Base-by-base conservation (phyloP, 2,329 filamentous ascomycete species). In the Penicillium sp. region DNA sequence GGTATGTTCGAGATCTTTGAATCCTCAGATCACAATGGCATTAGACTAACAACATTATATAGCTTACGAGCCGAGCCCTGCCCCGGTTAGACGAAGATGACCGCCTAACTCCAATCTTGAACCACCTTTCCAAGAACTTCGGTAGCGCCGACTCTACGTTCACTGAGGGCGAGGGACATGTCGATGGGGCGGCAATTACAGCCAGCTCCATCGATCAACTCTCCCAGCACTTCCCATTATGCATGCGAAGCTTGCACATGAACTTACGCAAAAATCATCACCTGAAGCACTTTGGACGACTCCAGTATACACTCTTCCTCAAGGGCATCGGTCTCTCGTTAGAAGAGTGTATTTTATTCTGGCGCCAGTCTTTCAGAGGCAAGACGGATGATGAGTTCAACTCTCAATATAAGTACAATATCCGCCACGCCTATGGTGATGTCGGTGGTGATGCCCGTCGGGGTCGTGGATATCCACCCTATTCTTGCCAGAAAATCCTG, bases 391-490 rank as follows among this genome's bases (percentile, higher is more conserved):
- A 98, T 68, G 88, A 88, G 35, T 99, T 98, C 83, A 96, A 96
- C 77, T 98, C 97, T 71, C 92, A 97, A 72, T 98, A 99, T 78
- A 85, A 90, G 45, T 99, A 99, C 82, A 98, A 99, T 73, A 86
- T 98, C 56, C 90, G 93, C n/a, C 93, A 99, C 81, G 76, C 82
- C 0, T 99, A 98, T 73, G 95, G 95, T 63, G 93, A 98, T 68
- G 95, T 98, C 0, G 95, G 95, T 53, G 93, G 93, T 56, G 93
- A 98, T 75, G 83, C 87, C 71, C 85, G 93, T 31, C 86, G 93
- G 53, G 90, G 92, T 43, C 85, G 90, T 53, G 93, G 93, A 21
- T 97, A 97, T 73, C 90, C 90, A 48, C 91, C 95, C 0, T 96
- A 91, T 70, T 95, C 90, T 53, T 99, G 95, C 73, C 93, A 98